These are phyloP conservation scores for Cicer arietinum DNA, from an alignment of 306 rosid species.

Conservation along the genomic window DNA sequence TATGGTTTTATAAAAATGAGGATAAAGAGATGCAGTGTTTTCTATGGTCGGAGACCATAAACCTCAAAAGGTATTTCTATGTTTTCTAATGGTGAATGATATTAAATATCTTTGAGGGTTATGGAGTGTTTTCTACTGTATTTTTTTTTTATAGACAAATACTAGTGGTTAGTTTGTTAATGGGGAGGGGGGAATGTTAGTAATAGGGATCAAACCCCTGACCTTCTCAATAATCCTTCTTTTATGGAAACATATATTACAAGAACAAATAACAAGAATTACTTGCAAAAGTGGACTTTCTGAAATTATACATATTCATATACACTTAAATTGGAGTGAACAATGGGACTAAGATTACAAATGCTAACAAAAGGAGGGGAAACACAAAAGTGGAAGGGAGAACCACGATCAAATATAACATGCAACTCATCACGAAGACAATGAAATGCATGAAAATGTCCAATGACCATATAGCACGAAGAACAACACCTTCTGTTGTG, in stretches of 20 bases:
- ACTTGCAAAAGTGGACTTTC: constrained; percentile 45
- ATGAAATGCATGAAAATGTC: constrained; percentile 42
- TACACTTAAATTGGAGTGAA: constrained; percentile 64
- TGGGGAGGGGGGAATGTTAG: too few relatives aligned
- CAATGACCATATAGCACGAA: constrained; percentile 42
- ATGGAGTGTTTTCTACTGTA: too few relatives aligned
- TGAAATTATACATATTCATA: constrained; percentile 64
- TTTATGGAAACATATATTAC: constrained; percentile 61
- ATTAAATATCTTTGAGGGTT: too few relatives aligned
- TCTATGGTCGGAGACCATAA: too few relatives aligned
- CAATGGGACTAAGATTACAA: constrained; percentile 56
- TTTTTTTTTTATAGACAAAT: too few relatives aligned
- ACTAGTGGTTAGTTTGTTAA: too few relatives aligned
- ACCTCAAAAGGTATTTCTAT: too few relatives aligned
- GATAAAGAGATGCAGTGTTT: too few relatives aligned
- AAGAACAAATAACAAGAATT: constrained; percentile 56
- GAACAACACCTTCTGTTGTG: constrained; percentile 32
- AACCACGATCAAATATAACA: constrained; percentile 31
- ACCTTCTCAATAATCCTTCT: neutral
- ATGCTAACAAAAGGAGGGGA: constrained; percentile 22
- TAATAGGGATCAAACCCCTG: too few relatives aligned
- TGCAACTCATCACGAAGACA: constrained; percentile 52
- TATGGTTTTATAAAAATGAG: too few relatives aligned
- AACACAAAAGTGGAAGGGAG: constrained; percentile 40
- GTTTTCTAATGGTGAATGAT: too few relatives aligned